These are phyloP conservation scores for Pontederia crassipes DNA, from an alignment of 176 grass and related monocot species.

Conservation along the genomic window DNA sequence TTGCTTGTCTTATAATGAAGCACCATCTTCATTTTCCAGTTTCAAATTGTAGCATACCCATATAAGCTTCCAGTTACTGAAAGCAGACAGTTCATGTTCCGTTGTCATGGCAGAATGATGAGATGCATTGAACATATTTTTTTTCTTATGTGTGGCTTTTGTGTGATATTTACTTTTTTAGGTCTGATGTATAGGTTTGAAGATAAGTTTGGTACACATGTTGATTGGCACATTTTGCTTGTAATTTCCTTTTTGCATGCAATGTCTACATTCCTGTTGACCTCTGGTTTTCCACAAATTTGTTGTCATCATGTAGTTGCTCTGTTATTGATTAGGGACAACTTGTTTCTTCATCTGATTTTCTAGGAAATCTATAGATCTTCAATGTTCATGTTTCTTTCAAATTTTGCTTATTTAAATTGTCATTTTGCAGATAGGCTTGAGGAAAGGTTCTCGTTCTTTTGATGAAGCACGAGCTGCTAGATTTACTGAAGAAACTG, in stretches of 20 bases:
- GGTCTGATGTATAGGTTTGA: too few species aligned
- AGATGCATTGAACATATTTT: too few species aligned
- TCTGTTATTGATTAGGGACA: background rate
- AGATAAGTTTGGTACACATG: too few species aligned
- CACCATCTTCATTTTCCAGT: too few species aligned
- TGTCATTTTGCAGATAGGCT: constrained; percentile 15
- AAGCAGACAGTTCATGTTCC: too few species aligned
- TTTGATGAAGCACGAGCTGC: constrained; percentile 24
- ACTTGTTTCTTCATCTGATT: background rate
- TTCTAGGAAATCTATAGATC: background rate
- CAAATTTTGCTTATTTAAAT: background rate
- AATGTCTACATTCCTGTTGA: background rate
- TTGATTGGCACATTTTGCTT: too few species aligned
- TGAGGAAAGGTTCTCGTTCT: constrained; percentile 27
- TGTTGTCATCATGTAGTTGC: background rate
- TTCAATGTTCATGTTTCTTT: background rate
- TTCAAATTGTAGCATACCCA: too few species aligned
- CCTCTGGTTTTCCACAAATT: background rate
- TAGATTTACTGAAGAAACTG: constrained; percentile 25
- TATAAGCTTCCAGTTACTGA: too few species aligned
- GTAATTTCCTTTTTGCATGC: background rate
- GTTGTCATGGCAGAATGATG: too few species aligned
- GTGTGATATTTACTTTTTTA: too few species aligned
- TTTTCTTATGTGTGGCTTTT: too few species aligned
- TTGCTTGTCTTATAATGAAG: too few species aligned